Evolutionary conservation across 2,329 filamentous ascomycete genomes (phyloP), one percentile per base, ranked within the genome.

Genomic region (Penicillium sp.): DNA sequence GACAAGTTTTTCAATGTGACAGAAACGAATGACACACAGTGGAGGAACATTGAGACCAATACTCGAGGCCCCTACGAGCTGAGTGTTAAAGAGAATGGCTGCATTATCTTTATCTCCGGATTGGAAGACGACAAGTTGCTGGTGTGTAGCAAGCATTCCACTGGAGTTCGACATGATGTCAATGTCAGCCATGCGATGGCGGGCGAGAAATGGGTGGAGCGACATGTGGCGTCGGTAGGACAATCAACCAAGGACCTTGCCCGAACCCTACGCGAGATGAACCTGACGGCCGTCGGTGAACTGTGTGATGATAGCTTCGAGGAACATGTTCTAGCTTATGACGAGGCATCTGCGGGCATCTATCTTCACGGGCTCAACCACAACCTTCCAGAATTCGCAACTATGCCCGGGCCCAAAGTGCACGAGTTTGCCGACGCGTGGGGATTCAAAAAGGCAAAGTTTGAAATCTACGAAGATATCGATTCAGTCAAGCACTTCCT

Each of bases 131-230:
- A 79, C 23, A 87, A 85, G 1, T 71, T 98, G 7, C 72, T 98
- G 6, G 89, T 98, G n/a, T 96, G 90, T 76, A 96, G 90, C 73
- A 98, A 98, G 61, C 92, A 98, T 63, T 96, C 92, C 0, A 96
- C 89, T 0, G 92, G 92, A 5, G 71, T 78, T 15, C 77, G 90
- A n/a, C 66, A 65, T 14, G 86, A 93, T 57, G 67, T 72, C 4
- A 74, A 80, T 18, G 50, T 84, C 40, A 95, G 86, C 65, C 92
- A 98, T 69, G 86, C 92, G 2, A 73, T 76, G 41, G 87, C 80
- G 3, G 92, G 90, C 30, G 89, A 95, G 70, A 67, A 67, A 41
- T 90, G 86, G 74, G 73, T 95, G 0, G 83, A 92, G 60, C 75
- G 71, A 48, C 92, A 98, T 65, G 75, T 98, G 26, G 73, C 75